These are phyloP conservation scores for Jamesozyma spencerorum DNA, from an alignment of 805 yeast species.

Conservation along the genomic window DNA sequence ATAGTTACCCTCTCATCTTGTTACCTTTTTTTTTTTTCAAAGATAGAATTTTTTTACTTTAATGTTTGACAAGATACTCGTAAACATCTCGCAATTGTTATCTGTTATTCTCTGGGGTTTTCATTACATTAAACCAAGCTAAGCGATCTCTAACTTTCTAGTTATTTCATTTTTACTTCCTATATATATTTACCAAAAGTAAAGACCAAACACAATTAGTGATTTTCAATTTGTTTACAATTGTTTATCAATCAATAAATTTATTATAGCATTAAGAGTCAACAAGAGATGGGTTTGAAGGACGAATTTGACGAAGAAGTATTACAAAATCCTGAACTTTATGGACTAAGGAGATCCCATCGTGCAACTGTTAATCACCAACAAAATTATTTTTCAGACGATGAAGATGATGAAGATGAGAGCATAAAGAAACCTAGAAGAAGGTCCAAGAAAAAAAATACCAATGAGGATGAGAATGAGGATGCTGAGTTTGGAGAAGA, in stretches of 20 bases:
- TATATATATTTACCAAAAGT: no score
- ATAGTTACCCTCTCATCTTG: conserved; percentile 4
- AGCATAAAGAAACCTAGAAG: conserved; percentile 1
- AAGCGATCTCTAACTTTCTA: no score
- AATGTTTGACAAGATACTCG: no score
- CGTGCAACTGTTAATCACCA: conserved; percentile 41
- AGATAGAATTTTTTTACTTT: neutral
- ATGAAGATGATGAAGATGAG: conserved; percentile 26
- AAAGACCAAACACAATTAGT: no score
- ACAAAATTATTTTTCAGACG: conserved; percentile 18
- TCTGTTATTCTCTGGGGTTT: no score
- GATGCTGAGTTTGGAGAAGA: conserved; percentile 19
- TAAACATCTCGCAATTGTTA: no score
- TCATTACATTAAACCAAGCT: no score
- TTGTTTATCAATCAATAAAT: no score
- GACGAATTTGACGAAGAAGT: conserved; percentile 44
- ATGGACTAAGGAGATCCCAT: conserved; percentile 71
- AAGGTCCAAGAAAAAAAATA: conserved; percentile 9
- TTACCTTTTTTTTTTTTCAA: neutral
- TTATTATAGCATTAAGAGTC: no score
- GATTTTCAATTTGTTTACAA: no score
- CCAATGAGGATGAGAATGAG: conserved; percentile 13
- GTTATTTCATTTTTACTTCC: no score
- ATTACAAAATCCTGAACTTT: conserved; percentile 66
- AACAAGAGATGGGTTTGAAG: conserved; percentile 6